Percentiles rank a stretch among this genome's conserved stretches.
phyloP scores from a whole-genome alignment of 2,329 filamentous ascomycete species.

The Ceratocystis colombiana region DNA sequence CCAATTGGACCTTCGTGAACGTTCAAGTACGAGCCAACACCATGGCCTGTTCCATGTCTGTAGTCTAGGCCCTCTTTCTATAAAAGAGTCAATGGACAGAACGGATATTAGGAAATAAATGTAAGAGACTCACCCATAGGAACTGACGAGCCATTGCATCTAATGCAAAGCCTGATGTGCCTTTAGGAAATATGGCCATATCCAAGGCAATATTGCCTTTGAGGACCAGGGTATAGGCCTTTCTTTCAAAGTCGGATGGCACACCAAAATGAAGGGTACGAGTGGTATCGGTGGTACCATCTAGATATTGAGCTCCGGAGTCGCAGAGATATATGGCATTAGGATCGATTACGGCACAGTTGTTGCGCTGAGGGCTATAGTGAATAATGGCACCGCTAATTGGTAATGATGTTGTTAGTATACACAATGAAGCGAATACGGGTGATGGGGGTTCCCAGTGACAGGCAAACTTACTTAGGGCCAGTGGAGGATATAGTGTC shows the following conservation, averaged over 20 bases:
- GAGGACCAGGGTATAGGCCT: conserved; percentile 84
- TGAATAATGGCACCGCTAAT: conserved; percentile 89
- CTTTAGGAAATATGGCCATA: conserved; percentile 80
- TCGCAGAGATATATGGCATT: conserved; percentile 87
- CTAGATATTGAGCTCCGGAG: conserved; percentile 89
- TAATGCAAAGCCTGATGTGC: conserved; percentile 84
- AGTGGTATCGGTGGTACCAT: conserved; percentile 94
- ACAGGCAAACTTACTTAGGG: conserved; percentile 44
- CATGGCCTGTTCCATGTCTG: conserved; percentile 90
- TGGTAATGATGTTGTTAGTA: conserved; percentile 2
- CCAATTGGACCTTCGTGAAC: conserved; percentile 97
- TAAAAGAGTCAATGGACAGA: conserved; percentile 7
- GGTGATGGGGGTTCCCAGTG: not conserved
- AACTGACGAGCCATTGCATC: conserved; percentile 82
- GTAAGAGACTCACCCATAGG: conserved; percentile 58
- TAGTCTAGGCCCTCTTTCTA: conserved; percentile 77
- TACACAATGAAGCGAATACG: conserved; percentile 25
- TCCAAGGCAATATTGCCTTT: conserved; percentile 91
- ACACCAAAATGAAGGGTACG: conserved; percentile 84
- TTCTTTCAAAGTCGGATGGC: conserved; percentile 72
- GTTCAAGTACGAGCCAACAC: conserved; percentile 88
- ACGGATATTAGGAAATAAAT: not conserved
- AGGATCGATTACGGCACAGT: conserved; percentile 74
- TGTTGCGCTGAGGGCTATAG: conserved; percentile 78
- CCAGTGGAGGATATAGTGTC: conserved; percentile 94